Evolutionary conservation across 2,329 filamentous ascomycete genomes (phyloP).

Genomic region (Aspergillus neoniger): DNA sequence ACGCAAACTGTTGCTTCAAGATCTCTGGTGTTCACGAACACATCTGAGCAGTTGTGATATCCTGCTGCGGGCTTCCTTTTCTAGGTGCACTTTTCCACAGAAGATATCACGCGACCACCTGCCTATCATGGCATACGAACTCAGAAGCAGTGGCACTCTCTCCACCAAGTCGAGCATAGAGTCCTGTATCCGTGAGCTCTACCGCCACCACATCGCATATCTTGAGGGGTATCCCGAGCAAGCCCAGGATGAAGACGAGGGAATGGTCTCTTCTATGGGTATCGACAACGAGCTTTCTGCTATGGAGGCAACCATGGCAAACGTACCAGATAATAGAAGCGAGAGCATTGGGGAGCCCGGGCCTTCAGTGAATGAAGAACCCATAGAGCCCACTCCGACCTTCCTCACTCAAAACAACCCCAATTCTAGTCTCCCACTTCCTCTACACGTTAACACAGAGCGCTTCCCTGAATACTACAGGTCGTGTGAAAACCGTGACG

Average conservation of each 20-base stretch:
- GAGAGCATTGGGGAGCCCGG: neutral
- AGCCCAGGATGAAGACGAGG: neutral
- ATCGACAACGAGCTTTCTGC: neutral
- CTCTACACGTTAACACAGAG: conserved; percentile 14
- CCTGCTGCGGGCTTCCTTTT: too few species aligned
- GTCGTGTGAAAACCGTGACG: conserved; percentile 10
- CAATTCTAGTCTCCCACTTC: neutral
- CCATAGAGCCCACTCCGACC: neutral
- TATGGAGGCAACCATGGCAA: neutral
- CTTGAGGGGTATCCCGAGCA: neutral
- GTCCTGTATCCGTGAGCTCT: neutral
- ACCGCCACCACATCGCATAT: neutral
- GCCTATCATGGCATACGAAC: too few species aligned
- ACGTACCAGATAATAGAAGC: too few species aligned
- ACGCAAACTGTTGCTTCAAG: too few species aligned
- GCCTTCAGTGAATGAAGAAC: neutral
- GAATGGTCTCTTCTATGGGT: neutral
- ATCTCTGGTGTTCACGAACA: too few species aligned
- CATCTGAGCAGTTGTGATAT: too few species aligned
- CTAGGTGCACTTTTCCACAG: too few species aligned
- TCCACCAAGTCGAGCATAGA: neutral
- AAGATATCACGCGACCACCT: too few species aligned
- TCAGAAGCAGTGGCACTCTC: too few species aligned
- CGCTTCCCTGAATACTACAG: conserved; percentile 33
- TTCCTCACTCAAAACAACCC: neutral